Base-by-base conservation (phyloP, 371 early-diverging fungal genomes). In the Mucor lusitanicus region DNA sequence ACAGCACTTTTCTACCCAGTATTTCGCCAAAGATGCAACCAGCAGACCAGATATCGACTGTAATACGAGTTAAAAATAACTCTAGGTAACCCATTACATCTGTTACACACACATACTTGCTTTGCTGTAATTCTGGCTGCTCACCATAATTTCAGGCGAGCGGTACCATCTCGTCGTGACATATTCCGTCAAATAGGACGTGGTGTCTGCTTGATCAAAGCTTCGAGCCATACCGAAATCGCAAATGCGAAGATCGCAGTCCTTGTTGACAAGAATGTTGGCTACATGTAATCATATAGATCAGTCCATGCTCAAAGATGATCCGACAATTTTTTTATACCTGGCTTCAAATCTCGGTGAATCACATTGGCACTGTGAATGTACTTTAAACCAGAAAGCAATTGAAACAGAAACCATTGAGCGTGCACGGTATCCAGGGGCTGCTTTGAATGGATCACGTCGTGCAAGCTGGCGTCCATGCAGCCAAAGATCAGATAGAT, bases 91-190 rank as follows among this genome's bases (percentile, higher is more conserved):
- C 8, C 3, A n/a, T n/a, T 17, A 1, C 17, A 11, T 19, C 23
- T 37, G 28, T 27, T 53, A 59, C 3, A 76, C 81, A 76, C 81
- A 33, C 30, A 6, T 74, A 87, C 89, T 91, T 9, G 90, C 90
- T 80, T 91, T 90, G 28, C 88, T 88, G 75, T 96, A 96, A 33
- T 82, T 82, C 46, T 87, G 84, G 63, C 86, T 86, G 27, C 91
- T 91, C 42, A 96, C 78, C 87, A 96, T 92, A 55, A 96, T 85
- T 74, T 96, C 96, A n/a, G 96, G 96, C 6, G 96, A 89, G 58
- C 96, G 88, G 77, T 96, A 96, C 95, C 95, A 96, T 64, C 96
- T 81, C 13, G 96, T 96, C 23, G 94, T 88, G 12, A 94, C 95
- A 65, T 93, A 93, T 72, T 93, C 90, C 37, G 91, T 91, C 83